These are phyloP conservation scores for Diospyros kaki DNA, from an alignment of 148 eudicot genomes.

Conservation along the genomic window DNA sequence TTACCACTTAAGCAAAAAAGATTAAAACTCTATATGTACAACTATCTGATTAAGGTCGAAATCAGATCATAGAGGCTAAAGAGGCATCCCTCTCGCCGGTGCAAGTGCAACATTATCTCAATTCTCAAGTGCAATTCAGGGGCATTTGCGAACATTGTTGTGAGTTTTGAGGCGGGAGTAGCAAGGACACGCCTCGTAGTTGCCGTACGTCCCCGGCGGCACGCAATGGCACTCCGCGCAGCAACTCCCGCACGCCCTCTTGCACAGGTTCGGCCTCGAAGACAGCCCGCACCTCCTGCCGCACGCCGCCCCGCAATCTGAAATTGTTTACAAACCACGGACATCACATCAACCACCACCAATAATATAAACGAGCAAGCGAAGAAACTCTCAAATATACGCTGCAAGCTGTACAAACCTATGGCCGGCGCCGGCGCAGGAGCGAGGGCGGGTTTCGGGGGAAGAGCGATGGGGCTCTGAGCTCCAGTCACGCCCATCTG, in stretches of 20 bases:
- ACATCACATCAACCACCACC: too few species aligned
- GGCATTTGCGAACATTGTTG: conserved; percentile 32
- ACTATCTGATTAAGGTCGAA: too few species aligned
- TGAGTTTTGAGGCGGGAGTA: conserved; percentile 32
- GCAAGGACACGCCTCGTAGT: conserved; percentile 35
- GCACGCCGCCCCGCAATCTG: conserved; percentile 12
- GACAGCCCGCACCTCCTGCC: not conserved
- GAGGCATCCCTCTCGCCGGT: too few species aligned
- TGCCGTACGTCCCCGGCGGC: conserved; percentile 40
- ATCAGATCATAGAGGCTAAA: too few species aligned
- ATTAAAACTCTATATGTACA: too few species aligned
- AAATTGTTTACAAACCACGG: not conserved
- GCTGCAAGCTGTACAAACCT: too few species aligned
- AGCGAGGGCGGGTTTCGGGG: not conserved
- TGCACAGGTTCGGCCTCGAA: conserved; percentile 31
- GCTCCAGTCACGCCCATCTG: not conserved
- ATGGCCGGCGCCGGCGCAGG: not conserved
- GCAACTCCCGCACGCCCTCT: conserved; percentile 39
- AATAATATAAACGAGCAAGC: too few species aligned
- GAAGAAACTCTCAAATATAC: too few species aligned
- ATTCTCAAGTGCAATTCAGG: conserved; percentile 4
- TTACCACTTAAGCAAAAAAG: too few species aligned
- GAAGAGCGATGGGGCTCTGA: not conserved
- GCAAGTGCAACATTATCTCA: too few species aligned
- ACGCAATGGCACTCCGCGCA: conserved; percentile 47